Evolutionary conservation across 495 filamentous ascomycete species (phyloP).

Genomic region (Xylaria curta): DNA sequence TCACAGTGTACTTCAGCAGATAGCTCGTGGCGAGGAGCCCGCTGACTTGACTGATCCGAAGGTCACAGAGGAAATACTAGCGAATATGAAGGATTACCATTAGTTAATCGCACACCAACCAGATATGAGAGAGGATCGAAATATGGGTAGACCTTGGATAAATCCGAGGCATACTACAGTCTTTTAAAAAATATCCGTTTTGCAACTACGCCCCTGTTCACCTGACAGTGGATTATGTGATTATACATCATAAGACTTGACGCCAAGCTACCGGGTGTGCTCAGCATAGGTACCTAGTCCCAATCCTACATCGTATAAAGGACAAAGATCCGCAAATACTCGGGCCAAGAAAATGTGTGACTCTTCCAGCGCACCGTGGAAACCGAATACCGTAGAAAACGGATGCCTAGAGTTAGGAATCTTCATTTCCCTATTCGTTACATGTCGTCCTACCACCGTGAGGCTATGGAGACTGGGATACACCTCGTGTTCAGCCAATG

Average conservation of each 20-base stretch:
- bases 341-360: not conserved
- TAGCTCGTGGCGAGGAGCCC: conserved; percentile 58
- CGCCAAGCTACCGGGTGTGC: not conserved
- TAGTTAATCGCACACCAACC: not conserved
- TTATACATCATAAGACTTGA: not conserved
- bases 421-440: not conserved
- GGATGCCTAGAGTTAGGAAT: not conserved
- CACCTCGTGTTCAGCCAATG: not conserved
- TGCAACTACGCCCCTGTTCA: not conserved
- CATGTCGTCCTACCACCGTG: not conserved
- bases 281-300: not conserved
- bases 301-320: not conserved
- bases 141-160: not conserved
- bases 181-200: not conserved
- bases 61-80: conserved; percentile 42
- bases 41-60: conserved; percentile 55
- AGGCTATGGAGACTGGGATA: not conserved
- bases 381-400: not conserved
- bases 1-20: conserved; percentile 43
- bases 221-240: not conserved
- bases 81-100: not conserved
- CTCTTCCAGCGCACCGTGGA: not conserved
- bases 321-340: not conserved
- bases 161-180: not conserved
- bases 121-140: not conserved